phyloP scores from a whole-genome alignment of 2,329 filamentous ascomycete species.

The Colletotrichum tropicicola region DNA sequence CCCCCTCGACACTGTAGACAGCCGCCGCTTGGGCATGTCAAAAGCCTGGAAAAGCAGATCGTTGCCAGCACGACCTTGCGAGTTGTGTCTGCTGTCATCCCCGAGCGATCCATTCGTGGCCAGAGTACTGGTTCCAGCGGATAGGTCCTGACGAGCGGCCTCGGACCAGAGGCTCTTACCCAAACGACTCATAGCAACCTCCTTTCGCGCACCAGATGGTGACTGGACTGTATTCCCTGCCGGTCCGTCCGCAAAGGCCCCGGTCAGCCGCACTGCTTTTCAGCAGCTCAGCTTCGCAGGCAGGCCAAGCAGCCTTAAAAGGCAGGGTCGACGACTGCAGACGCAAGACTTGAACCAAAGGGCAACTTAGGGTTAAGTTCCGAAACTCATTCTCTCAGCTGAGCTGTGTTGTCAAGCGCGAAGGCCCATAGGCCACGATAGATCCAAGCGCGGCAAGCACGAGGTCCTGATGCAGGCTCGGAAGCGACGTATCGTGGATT shows the following conservation, averaged over 20 bases:
- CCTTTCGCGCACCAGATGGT: constrained; percentile 63
- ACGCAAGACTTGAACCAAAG: constrained; percentile 79
- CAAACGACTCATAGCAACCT: constrained; percentile 76
- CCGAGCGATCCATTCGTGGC: constrained; percentile 51
- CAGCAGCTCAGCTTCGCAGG: constrained; percentile 53
- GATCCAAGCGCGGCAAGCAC: constrained; percentile 57
- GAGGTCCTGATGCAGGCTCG: constrained; percentile 69
- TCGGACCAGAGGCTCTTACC: constrained; percentile 78
- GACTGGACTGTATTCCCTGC: constrained; percentile 66
- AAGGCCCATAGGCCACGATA: constrained; percentile 47
- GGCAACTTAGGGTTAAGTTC: constrained; percentile 97
- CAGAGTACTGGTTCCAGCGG: constrained; percentile 71
- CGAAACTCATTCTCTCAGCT: constrained; percentile 72
- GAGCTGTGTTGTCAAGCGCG: constrained; percentile 51
- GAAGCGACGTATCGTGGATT: constrained; percentile 62
- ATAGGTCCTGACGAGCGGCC: constrained; percentile 78
- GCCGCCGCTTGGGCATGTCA: neutral
- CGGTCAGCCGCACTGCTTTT: constrained; percentile 55
- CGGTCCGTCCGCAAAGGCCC: constrained; percentile 54
- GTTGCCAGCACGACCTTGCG: constrained; percentile 34
- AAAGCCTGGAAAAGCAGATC: constrained; percentile 3
- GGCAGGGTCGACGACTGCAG: constrained; percentile 73
- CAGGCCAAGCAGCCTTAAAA: constrained; percentile 63
- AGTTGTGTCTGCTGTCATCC: constrained; percentile 41
- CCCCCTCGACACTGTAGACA: constrained; percentile 25